Evolutionary conservation across 2,329 filamentous ascomycete genomes (phyloP).

Genomic region (Fusarium xyrophilum): DNA sequence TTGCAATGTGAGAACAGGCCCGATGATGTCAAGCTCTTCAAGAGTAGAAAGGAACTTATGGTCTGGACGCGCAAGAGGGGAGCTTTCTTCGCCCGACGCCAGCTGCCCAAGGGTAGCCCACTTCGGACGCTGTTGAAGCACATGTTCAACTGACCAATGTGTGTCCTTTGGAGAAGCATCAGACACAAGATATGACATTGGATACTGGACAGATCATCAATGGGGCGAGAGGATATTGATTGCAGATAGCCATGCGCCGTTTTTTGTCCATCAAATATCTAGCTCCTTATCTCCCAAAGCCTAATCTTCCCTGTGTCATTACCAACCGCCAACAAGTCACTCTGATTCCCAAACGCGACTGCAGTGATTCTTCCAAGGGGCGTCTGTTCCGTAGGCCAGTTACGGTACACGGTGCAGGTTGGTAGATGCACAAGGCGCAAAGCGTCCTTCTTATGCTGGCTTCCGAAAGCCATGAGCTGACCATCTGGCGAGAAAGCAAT

Average conservation of each 20-base stretch:
- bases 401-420: constrained; percentile 90
- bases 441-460: constrained; percentile 86
- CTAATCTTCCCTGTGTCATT: constrained; percentile 90
- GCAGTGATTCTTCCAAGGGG: constrained; percentile 83
- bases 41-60: constrained; percentile 42
- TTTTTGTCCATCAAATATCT: constrained; percentile 42
- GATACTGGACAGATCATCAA: background rate
- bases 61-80: constrained; percentile 20
- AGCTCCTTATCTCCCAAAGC: constrained; percentile 85
- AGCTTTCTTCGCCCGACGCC: constrained; percentile 45
- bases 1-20: constrained; percentile 46
- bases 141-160: background rate
- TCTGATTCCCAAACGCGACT: constrained; percentile 71
- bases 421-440: constrained; percentile 88
- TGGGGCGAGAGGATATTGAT: background rate
- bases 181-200: background rate
- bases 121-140: constrained; percentile 37
- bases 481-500: constrained; percentile 86
- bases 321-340: constrained; percentile 79
- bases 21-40: constrained; percentile 44
- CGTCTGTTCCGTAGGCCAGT: constrained; percentile 94
- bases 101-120: constrained; percentile 51
- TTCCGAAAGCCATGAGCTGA: constrained; percentile 86
- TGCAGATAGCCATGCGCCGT: constrained; percentile 29
- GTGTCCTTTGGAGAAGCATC: background rate